Conservation (phyloP, 371 early-diverging fungal genomes). For the Coemansia sp. region DNA sequence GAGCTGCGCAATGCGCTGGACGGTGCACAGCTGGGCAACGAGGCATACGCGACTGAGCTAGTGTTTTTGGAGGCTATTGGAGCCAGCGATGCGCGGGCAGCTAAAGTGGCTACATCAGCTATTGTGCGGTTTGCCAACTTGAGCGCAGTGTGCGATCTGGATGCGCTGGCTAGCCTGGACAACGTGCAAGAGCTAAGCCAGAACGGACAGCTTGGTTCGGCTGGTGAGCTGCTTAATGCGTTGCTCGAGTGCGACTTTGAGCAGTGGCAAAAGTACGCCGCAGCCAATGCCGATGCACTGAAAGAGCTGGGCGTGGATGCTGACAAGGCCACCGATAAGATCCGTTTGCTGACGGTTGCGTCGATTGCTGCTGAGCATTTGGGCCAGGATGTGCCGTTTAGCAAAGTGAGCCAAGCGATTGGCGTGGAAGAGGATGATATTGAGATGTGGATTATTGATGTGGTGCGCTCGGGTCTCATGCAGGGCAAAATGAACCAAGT, state of each 20-base stretch:
- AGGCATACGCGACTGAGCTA: slow-evolving; percentile 42
- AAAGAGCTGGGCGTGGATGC: slow-evolving; percentile 60
- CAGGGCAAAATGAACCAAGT: slow-evolving; percentile 94
- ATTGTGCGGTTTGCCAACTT: slow-evolving; percentile 69
- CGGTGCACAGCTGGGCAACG: slow-evolving; percentile 24
- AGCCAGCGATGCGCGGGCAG: slow-evolving; percentile 56
- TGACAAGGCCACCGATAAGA: slow-evolving; percentile 66
- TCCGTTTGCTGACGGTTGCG: slow-evolving; percentile 82
- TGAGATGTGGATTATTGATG: slow-evolving; percentile 91
- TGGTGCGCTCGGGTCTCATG: slow-evolving; percentile 86
- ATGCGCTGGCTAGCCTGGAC: slow-evolving; percentile 68
- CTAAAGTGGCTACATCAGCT: slow-evolving; percentile 57
- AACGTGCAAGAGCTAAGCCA: slow-evolving; percentile 72
- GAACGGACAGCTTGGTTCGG: slow-evolving; percentile 36
- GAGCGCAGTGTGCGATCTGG: slow-evolving; percentile 77
- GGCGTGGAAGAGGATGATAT: slow-evolving; percentile 79
- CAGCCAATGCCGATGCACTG: slow-evolving; percentile 55
- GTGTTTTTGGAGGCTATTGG: slow-evolving; percentile 60
- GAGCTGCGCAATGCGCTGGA: slow-evolving; percentile 59
- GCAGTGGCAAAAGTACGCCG: slow-evolving; percentile 65
- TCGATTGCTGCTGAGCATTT: slow-evolving; percentile 75
- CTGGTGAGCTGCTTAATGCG: slow-evolving; percentile 70
- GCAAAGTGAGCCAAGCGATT: slow-evolving; percentile 69
- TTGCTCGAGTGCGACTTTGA: slow-evolving; percentile 71
- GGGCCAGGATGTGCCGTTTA: slow-evolving; percentile 69